A percentile compares a stretch with the other conserved stretches of the same genome.
These are phyloP conservation scores for Irpex sp. DNA, from an alignment of 1,284 basidiomycete species.

Conservation along the genomic window DNA sequence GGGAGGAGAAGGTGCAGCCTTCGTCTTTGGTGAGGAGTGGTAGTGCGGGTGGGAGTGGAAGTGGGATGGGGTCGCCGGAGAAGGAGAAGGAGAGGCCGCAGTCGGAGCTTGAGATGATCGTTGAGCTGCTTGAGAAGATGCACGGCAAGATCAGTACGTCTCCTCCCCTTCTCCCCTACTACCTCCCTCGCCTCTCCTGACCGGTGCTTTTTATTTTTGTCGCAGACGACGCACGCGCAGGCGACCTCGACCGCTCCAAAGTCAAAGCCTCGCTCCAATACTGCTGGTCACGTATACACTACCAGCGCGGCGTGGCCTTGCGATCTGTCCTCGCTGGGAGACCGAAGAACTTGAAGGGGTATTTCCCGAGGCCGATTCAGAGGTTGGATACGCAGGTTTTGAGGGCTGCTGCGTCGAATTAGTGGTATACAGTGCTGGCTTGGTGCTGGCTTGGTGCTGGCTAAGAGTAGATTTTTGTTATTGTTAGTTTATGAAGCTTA, in stretches of 20 bases:
- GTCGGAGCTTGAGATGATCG: constrained; percentile 43
- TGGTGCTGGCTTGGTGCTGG: too few species aligned
- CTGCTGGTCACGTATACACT: constrained; percentile 55
- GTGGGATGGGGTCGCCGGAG: constrained; percentile 15
- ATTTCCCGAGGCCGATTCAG: constrained; percentile 4
- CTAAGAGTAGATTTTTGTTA: too few species aligned
- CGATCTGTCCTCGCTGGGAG: constrained; percentile 14
- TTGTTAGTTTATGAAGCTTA: background rate
- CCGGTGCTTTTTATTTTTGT: background rate
- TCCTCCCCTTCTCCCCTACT: constrained; percentile 3
- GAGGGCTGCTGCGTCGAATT: background rate
- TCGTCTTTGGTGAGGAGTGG: too few species aligned
- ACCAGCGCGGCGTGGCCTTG: constrained; percentile 41
- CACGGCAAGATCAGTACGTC: constrained; percentile 61
- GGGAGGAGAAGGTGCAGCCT: constrained; percentile 32
- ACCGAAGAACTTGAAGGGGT: constrained; percentile 9
- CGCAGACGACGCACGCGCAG: constrained; percentile 63
- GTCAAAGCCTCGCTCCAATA: constrained; percentile 61
- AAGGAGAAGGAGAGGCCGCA: constrained; percentile 30
- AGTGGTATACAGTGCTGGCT: too few species aligned
- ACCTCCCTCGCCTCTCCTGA: background rate
- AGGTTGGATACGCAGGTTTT: background rate
- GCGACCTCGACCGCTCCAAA: constrained; percentile 65
- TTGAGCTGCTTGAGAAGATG: constrained; percentile 39
- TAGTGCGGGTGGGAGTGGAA: too few species aligned